Evolutionary conservation across 2,329 filamentous ascomycete species (phyloP), one percentile per base, ranked within the genome.

Genomic region (Dryadomyces sulphureus): DNA sequence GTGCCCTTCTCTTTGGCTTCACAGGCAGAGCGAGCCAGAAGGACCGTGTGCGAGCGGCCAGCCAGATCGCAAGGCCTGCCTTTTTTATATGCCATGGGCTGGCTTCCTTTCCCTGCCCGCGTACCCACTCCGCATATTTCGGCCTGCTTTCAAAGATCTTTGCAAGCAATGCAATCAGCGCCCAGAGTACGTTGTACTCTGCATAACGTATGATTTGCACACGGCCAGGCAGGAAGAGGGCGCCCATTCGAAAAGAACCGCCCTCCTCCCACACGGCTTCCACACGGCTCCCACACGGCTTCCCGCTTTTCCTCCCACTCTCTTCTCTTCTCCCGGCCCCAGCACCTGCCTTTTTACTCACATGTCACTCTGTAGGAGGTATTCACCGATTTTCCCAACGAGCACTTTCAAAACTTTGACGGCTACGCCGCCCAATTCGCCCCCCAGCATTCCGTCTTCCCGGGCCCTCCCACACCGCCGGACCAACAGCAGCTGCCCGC

Each of bases 391-490:
- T 65, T 68, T 54, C 61, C 65, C 50, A 64, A 61, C 50, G 65
- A 66, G 38, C 68, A 72, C n/a, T 75, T 70, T 55, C 60, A 62
- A 46, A 58, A 58, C 53, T 72, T 70, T 55, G 72, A 73, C 50
- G 61, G 60, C 46, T 67, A 61, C 50, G 60, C 59, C 51, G 57
- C 60, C 35, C 62, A 60, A 45, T 73, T 70, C 58, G 64, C 64
- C 52, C 52, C 49, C 5, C 55, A 56, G 36, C 43, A 44, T 32
- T 22, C 45, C 41, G 50, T 60, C 41, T 65, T 69, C 48, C 65
- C 67, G 7, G 64, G 67, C 4, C 72, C 72, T 25, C 70, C 72
- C 2, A 75, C 71, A 11, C 72, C 72, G 17, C 72, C 72, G 5
- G 67, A 64, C 42, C 63, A 64, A 41, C 63, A 67, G 35, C 59